phyloP scores from a whole-genome alignment of 2,329 filamentous ascomycete species.

The Pseudogymnoascus sp. region DNA sequence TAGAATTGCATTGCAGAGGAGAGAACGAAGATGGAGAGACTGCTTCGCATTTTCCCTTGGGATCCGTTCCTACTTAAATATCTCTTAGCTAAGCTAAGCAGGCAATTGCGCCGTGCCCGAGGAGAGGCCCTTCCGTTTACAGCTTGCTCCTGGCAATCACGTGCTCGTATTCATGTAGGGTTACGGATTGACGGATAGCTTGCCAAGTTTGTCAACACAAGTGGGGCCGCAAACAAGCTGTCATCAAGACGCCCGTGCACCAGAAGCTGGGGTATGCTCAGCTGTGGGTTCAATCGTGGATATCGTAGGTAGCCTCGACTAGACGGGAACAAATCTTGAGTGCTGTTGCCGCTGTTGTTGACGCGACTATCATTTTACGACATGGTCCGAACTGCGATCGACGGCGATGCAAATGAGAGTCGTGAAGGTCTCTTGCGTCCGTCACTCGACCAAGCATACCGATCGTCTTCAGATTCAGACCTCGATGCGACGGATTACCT shows the following conservation, averaged over 20 bases:
- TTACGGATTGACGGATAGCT: not conserved
- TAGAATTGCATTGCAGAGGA: not conserved
- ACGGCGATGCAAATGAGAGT: slow-evolving; percentile 17
- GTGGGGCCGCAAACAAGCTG: slow-evolving; percentile 3
- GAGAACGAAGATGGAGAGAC: not conserved
- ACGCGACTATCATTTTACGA: not conserved
- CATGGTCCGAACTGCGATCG: not conserved
- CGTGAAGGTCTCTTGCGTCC: slow-evolving; percentile 27
- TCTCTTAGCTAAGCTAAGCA: not conserved
- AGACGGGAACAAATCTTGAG: not conserved
- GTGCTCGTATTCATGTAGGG: not conserved
- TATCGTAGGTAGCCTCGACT: not conserved
- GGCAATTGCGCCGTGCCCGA: not conserved
- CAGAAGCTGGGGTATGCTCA: not conserved
- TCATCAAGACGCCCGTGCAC: not conserved
- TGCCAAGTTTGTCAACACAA: not conserved
- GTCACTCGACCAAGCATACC: slow-evolving; percentile 26
- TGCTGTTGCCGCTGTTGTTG: not conserved
- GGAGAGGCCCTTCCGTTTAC: not conserved
- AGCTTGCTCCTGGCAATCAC: not conserved
- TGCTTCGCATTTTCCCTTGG: not conserved
- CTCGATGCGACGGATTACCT: slow-evolving; percentile 35
- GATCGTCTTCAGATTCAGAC: slow-evolving; percentile 31
- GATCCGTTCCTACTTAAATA: not conserved
- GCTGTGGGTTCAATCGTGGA: not conserved